Evolutionary conservation across 2,329 filamentous ascomycete species (phyloP).

Genomic region (Ophiocordyceps camponoti-rufipedis): DNA sequence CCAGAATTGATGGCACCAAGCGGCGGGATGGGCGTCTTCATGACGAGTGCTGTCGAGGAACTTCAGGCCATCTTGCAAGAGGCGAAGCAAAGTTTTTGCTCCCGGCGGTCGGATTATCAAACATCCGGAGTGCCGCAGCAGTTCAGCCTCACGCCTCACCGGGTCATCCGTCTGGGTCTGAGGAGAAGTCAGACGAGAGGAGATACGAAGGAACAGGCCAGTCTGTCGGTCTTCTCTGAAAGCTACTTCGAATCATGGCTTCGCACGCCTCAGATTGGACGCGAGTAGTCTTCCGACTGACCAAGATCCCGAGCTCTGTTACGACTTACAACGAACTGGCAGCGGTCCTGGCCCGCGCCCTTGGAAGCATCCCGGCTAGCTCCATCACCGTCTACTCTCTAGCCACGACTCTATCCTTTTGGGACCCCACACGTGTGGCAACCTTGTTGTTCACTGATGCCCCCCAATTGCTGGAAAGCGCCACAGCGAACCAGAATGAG

Average conservation of each 20-base stretch:
- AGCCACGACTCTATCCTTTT: background rate
- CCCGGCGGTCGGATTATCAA: too few species aligned
- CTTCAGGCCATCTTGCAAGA: conserved; percentile 5
- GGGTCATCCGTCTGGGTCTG: background rate
- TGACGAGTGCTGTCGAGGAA: conserved; percentile 17
- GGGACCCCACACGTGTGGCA: background rate
- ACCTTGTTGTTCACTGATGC: background rate
- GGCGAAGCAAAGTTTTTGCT: background rate
- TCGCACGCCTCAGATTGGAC: background rate
- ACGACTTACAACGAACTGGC: background rate
- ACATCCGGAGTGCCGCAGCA: background rate
- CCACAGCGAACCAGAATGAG: background rate
- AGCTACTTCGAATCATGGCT: background rate
- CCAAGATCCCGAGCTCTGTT: background rate
- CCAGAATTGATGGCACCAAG: conserved; percentile 8
- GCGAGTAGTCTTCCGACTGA: background rate
- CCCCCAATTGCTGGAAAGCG: background rate
- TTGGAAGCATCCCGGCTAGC: background rate
- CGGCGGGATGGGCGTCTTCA: conserved; percentile 12
- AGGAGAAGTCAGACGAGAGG: background rate
- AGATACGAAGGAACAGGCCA: too few species aligned
- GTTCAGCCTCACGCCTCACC: background rate
- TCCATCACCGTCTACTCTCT: background rate
- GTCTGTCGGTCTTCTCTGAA: background rate
- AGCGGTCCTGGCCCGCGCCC: background rate